phyloP scores from a whole-genome alignment of 192 early-diverging fungal genomes.

The Allomyces arbusculus region DNA sequence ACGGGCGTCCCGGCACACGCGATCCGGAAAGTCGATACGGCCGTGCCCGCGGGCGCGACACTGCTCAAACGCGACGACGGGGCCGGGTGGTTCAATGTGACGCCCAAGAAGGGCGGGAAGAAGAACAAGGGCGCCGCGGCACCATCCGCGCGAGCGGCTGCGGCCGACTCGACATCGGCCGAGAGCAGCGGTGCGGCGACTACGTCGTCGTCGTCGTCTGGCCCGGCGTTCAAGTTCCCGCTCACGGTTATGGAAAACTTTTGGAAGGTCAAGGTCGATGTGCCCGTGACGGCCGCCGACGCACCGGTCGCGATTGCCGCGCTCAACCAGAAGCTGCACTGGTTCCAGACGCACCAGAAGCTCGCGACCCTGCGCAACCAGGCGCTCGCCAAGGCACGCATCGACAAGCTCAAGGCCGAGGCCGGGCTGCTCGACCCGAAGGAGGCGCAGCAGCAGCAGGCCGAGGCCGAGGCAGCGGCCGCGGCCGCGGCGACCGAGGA shows the following conservation, averaged over 20 bases:
- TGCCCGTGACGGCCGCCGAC: conserved; percentile 50
- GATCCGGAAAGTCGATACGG: conserved; percentile 33
- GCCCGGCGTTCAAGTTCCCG: conserved; percentile 37
- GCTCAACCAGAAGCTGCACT: conserved; percentile 42
- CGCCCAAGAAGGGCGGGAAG: conserved; percentile 39
- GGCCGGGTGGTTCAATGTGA: conserved; percentile 37
- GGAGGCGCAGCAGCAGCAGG: too few relatives aligned
- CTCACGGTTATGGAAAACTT: conserved; percentile 62
- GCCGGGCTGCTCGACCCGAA: conserved; percentile 11
- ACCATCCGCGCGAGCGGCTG: too few relatives aligned
- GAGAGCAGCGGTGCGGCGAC: too few relatives aligned
- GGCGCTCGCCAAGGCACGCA: conserved; percentile 65
- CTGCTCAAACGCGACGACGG: conserved; percentile 51
- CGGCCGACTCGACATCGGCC: too few relatives aligned
- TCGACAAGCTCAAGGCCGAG: conserved; percentile 44
- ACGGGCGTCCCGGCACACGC: conserved; percentile 17
- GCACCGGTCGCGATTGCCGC: conserved; percentile 47
- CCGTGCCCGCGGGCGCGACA: conserved; percentile 53
- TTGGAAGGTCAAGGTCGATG: conserved; percentile 50
- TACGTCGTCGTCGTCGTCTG: background rate
- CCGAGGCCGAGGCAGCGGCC: background rate
- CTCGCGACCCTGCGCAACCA: conserved; percentile 66
- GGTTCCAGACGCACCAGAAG: conserved; percentile 58
- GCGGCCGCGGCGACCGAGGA: background rate
- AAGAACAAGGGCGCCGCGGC: conserved; percentile 21